A percentile compares a stretch with the other conserved stretches of the same genome.
These are phyloP conservation scores for Pseudisothecium myosuroides DNA, from an alignment of 225 moss, liverwort and hornwort genomes.

Conservation along the genomic window DNA sequence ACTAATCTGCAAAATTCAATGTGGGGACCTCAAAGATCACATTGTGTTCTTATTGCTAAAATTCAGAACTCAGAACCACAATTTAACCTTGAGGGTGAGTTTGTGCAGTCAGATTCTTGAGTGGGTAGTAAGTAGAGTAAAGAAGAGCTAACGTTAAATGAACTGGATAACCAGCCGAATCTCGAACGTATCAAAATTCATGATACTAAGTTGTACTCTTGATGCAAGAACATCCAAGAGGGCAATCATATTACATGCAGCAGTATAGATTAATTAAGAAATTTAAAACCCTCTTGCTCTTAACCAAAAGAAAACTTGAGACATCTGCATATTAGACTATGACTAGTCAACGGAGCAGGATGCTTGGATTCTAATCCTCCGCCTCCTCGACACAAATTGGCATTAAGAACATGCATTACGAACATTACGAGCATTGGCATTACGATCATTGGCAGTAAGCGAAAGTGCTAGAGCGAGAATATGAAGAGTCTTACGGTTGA, in stretches of 20 bases:
- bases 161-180: not conserved
- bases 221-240: not conserved
- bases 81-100: not conserved
- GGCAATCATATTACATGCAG: not conserved
- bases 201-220: not conserved
- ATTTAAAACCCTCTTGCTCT: not conserved
- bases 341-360: not conserved
- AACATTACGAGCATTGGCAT: not conserved
- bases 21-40: not conserved
- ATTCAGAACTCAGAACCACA: not conserved
- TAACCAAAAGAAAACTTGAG: not conserved
- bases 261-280: too few relatives aligned
- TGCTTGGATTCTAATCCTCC: not conserved
- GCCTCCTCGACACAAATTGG: too few relatives aligned
- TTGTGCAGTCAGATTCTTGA: not conserved
- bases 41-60: not conserved
- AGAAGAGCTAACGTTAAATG: not conserved
- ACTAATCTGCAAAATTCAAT: not conserved
- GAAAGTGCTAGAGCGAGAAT: not conserved
- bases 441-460: not conserved
- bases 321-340: not conserved
- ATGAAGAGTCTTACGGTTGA: slow-evolving; percentile 16
- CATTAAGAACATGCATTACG: not conserved
- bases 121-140: not conserved
- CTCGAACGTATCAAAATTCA: not conserved